phyloP scores from a whole-genome alignment of 306 rosid genomes.

The Pterocarpus santalinus region DNA sequence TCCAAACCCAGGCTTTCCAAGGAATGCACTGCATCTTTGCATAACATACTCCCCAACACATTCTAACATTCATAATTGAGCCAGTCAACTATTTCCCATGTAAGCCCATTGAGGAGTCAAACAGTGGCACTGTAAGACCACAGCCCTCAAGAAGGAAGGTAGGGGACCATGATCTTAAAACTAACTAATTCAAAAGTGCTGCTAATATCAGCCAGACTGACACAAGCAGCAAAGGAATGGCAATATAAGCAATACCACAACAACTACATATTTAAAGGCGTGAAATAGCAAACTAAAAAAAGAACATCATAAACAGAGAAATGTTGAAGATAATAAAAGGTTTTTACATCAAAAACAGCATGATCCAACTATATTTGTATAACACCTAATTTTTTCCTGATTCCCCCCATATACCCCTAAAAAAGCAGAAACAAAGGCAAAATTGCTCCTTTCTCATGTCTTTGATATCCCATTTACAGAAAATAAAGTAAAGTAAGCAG shows the following conservation, averaged over 20 bases:
- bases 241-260: not conserved
- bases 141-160: not conserved
- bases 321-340: slow-evolving; percentile 31
- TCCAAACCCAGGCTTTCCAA: not conserved
- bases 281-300: not conserved
- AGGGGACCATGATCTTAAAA: slow-evolving; percentile 26
- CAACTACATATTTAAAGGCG: not conserved
- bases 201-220: not conserved
- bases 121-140: slow-evolving; percentile 5
- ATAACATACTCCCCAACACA: slow-evolving; percentile 21
- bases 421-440: slow-evolving; percentile 56
- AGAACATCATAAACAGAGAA: slow-evolving; percentile 14
- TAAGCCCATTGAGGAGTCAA: not conserved
- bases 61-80: not conserved
- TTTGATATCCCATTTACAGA: slow-evolving; percentile 76
- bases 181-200: not conserved
- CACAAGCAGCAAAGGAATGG: slow-evolving; percentile 11
- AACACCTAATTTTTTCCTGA: slow-evolving; percentile 39
- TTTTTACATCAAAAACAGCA: slow-evolving; percentile 45
- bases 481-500: slow-evolving; percentile 49
- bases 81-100: slow-evolving; percentile 36
- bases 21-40: slow-evolving; percentile 8
- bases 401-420: slow-evolving; percentile 36
- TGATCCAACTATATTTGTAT: slow-evolving; percentile 54
- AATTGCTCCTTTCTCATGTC: slow-evolving; percentile 56